Evolutionary conservation across 768 basidiomycete species (phyloP), one percentile per base, ranked within the genome.

Genomic region (Amanita rimosa): DNA sequence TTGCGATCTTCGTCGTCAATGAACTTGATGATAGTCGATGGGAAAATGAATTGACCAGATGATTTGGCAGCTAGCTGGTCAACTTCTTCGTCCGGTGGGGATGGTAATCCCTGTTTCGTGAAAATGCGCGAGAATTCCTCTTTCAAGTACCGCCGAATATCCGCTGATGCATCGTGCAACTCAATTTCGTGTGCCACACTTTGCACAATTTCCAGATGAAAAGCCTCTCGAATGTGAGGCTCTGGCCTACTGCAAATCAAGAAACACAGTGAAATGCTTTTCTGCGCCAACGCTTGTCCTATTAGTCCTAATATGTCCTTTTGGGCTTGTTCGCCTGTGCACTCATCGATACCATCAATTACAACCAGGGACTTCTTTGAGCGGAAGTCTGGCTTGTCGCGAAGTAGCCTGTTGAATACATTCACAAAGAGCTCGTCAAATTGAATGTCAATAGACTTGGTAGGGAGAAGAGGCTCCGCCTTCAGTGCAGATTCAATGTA

Each of bases 321-420:
- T 16, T 48, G 46, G 11, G 13, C 21, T 17, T 39, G 14, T 10
- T 48, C 37, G 4, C 10, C 6, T 11, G 16, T 19, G 13, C 45
- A 46, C 29, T 46, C 45, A 14, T 46, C 45, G 8, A 46, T 8
- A 2, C n/a, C 45, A 27, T 48, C 46, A 8, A 48, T 37, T 13
- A 48, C 27, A 5, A 48, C 34, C 8, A 48, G 24, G 36, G 10
- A 11, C 34, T 22, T 35, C 33, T 33, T n/a, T 19, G 44, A 17
- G 17, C 44, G 14, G 6, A 34, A 33, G 13, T n/a, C 31, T 22
- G 44, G 44, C 17, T 4, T 6, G 31, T 45, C 31, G 4, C 21
- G 10, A 11, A 21, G 29, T 8, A 45, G 44, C n/a, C 6, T 0
- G 10, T 44, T n/a, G 31, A 44, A 44, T 10, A 14, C 16, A 9